Evolutionary conservation across 768 basidiomycete genomes (phyloP), one percentile per base, ranked within the genome.

Genomic region (Amanita pallidorosea): DNA sequence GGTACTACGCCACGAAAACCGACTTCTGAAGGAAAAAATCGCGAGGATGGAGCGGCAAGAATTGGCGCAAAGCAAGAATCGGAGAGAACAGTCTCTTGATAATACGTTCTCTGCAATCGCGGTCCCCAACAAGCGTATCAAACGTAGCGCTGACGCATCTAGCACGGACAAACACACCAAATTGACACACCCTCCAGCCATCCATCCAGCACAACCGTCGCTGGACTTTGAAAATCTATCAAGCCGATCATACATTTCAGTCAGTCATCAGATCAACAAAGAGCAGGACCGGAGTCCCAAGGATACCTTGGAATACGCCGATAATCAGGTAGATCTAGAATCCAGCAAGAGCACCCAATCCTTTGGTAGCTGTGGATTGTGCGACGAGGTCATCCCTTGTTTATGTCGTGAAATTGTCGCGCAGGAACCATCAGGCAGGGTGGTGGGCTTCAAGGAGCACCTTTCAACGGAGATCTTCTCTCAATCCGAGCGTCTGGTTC

Each of bases 381-480:
- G 91, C 62, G 76, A 68, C 52, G 79, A 81, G 40, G 74, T 73
- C 53, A 75, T 75, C 13, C 76, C 81, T 36, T 94, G 91, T 60
- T 76, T 92, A 38, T 94, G 90, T 64, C 77, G 79, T 49, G 85
- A 88, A 61, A 69, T 84, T 40, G 73, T 75, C 36, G 57, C 73
- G 36, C 76, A 80, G 54, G 71, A 77, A 8, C n/a, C 43, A 46
- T 66, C 67, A 25, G 61, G 64, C 11, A 47, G 41, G 34, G 35
- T 53, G 34, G 54, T 54, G 33, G 36, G 17, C 29, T 55, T 59
- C 52, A 65, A 61, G 51, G 54, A 61, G 51, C 55, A 59, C 37
- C 25, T 40, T 40, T 33, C 20, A 31, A 44, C 41, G 29, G 33
- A 25, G 3, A 23, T 22, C 12, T 29, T 20, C 15, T 31, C 27